Base-by-base conservation (phyloP, 352 stramenopile genomes). In the Pythium rishiriense region DNA sequence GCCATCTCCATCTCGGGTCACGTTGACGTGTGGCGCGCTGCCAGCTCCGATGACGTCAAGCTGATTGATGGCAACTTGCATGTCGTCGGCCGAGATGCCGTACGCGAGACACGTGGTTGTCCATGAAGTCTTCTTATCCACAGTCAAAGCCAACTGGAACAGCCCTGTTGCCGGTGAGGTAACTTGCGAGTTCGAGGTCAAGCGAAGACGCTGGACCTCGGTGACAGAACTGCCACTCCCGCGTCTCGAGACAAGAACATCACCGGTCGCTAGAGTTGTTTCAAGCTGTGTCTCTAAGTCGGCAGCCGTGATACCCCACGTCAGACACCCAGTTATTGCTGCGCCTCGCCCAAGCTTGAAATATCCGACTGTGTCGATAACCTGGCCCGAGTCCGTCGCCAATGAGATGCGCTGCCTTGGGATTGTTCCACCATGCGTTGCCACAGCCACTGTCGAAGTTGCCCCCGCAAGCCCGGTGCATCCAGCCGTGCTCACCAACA, bases 341-440 rank as follows among this genome's bases (percentile, higher is more conserved):
- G 26, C 56, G 14, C 67, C 71, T 0, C 81, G 43, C 0, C 53
- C 53, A 21, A 94, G 37, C 46, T 75, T 69, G 64, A 83, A 94
- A 51, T 83, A 93, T 0, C 85, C 85, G 4, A 43, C 69, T 0
- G 73, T 49, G 46, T 93, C 85, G 9, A 79, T 28, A 0, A 94
- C 73, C 63, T 81, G 73, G 0, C 90, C 90, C 41, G 75, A 84
- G 50, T 98, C 88, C 4, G 88, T 95, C 42, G 92, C 81, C 0
- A 97, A 67, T 10, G 66, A 84, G 19, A 98, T 62, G 2, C 75
- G 79, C 61, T 98, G 90, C 15, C 94, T 87, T 8, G 81, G 82
- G 39, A 93, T 74, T 31, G 74, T 76, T 0, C 90, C 90, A n/a
- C 92, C 92, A 10, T 97, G 78, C 6, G 82, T 82, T 12, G 84